These are phyloP conservation scores for Stellera chamaejasme DNA, from an alignment of 345 rosid species.

Conservation along the genomic window DNA sequence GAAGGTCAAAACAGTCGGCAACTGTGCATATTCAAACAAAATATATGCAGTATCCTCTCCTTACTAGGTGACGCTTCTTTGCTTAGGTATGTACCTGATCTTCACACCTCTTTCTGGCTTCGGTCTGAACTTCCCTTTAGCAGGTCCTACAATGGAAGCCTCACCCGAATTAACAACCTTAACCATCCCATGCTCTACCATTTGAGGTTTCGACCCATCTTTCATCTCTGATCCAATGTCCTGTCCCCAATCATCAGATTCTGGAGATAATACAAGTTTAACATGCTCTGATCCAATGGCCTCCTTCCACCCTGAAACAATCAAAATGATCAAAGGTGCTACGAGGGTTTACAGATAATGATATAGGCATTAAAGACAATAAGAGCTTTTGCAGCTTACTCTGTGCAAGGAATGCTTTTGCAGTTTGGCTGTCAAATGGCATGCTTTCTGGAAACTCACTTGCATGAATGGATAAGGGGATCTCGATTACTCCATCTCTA, in stretches of 20 bases:
- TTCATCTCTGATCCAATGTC: constrained; percentile 13
- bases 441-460: constrained; percentile 19
- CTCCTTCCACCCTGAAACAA: constrained; percentile 77
- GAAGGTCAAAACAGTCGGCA: constrained; percentile 20
- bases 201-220: constrained; percentile 20
- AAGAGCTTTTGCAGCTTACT: constrained; percentile 34
- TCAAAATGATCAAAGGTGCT: constrained; percentile 2
- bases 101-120: constrained; percentile 60
- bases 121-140: constrained; percentile 32
- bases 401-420: constrained; percentile 63
- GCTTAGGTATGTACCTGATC: constrained; percentile 77
- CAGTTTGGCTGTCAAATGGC: constrained; percentile 49
- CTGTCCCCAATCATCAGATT: constrained; percentile 22
- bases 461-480: constrained; percentile 9
- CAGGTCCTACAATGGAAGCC: constrained; percentile 18
- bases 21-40: constrained; percentile 30
- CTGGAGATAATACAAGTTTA: constrained; percentile 44
- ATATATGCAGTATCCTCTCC: constrained; percentile 14
- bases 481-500: constrained; percentile 1
- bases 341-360: neutral
- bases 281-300: constrained; percentile 61
- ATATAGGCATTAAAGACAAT: neutral
- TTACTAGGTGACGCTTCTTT: constrained; percentile 26
- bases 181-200: constrained; percentile 16
- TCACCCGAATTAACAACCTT: constrained; percentile 3